These are phyloP conservation scores for Alternaria sp. DNA, from an alignment of 2,329 filamentous ascomycete species.

Conservation along the genomic window DNA sequence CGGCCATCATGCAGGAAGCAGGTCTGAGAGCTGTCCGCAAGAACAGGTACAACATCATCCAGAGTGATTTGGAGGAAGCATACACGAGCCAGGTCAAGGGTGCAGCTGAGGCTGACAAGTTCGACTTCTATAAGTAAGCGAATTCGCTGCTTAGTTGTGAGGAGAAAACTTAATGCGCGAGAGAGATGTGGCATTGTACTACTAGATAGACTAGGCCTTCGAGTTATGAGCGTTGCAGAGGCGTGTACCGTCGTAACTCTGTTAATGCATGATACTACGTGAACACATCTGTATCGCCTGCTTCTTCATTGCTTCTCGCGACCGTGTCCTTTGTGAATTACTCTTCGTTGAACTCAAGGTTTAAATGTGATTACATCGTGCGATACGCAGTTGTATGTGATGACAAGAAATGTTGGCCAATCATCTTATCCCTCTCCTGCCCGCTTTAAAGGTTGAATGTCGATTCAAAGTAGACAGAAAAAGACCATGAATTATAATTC, in stretches of 20 bases:
- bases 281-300: neutral
- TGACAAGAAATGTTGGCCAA: neutral
- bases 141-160: neutral
- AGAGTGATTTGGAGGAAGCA: slow-evolving; percentile 93
- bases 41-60: slow-evolving; percentile 99
- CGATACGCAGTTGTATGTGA: neutral
- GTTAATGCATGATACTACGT: slow-evolving; percentile 3
- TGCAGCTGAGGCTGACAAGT: slow-evolving; percentile 73
- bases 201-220: slow-evolving; percentile 25
- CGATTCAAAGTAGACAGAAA: neutral
- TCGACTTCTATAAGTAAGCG: slow-evolving; percentile 69
- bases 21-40: slow-evolving; percentile 92
- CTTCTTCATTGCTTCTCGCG: neutral
- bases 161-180: neutral
- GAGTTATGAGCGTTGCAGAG: neutral
- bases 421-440: neutral
- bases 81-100: slow-evolving; percentile 98
- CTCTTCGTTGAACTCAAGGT: neutral
- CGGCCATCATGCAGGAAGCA: slow-evolving; percentile 99
- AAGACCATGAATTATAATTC: neutral
- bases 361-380: neutral
- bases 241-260: neutral
- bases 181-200: slow-evolving; percentile 27
- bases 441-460: too few relatives aligned
- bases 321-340: neutral